Base-by-base conservation (phyloP, 257 asterid genomes). In the Solanum corneliomulleri region DNA sequence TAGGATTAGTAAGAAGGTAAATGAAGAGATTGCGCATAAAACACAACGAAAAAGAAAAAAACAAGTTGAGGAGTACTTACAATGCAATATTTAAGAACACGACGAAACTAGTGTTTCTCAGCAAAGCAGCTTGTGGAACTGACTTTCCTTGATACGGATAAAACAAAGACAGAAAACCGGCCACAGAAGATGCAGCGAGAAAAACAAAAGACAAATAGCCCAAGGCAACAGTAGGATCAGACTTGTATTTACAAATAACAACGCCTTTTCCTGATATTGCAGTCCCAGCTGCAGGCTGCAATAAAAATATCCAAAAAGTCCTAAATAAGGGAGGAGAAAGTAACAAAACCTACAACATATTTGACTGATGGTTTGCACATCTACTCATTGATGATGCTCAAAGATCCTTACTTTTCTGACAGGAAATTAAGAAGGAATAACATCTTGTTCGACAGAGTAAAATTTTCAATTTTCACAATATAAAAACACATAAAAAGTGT, bases 141-240 rank as follows among this genome's bases (percentile, higher is more conserved):
- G 95, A 85, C 91, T 94, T 94, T n/a, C 98, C 98, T 86, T 91
- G 91, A 94, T 97, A 97, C 29, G 96, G 92, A 87, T 96, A 93
- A 83, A 97, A 93, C 12, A 95, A 86, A 11, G 99, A 92, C 5
- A 41, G 82, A n/a, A 85, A 92, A 23, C 99, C 98, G 33, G 92
- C 97, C 25, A 87, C 29, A 3, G 94, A 80, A 45, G 92, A 49
- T 72, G 90, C 91, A 74, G 88, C 86, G 68, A 96, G 99, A 91
- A 97, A 94, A 8, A 70, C 96, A 25, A 87, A 87, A 2, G 99
- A 94, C 90, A 94, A 44, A 88, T 90, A 91, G 27, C 99, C 99
- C 88, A 96, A 89, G 15, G 84, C 91, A 33, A 94, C 95, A 47
- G 93, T 89, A 5, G 94, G 96, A 87, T 94, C 98, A 5, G 93